phyloP scores from a whole-genome alignment of 257 asterid genomes.

The Fraxinus excelsior region DNA sequence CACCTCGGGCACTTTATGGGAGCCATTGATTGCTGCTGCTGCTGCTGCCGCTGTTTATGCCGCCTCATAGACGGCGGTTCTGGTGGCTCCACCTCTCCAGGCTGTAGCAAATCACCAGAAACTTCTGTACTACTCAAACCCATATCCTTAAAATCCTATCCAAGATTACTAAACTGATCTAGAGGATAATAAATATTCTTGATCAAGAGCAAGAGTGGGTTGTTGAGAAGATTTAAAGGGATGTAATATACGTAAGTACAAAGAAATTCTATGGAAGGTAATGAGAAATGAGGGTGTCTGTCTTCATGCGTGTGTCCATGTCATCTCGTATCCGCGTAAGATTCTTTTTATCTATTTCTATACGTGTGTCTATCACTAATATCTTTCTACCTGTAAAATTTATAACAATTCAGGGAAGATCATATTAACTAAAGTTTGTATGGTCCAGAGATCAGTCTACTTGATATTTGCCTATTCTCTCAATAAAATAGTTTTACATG shows the following conservation, averaged over 20 bases:
- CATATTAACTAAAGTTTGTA: conserved; percentile 34
- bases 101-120: conserved; percentile 20
- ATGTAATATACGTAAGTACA: conserved; percentile 9
- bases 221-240: conserved; percentile 20
- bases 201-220: conserved; percentile 5
- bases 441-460: conserved; percentile 38
- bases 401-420: conserved; percentile 38
- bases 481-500: too few relatives aligned
- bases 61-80: conserved; percentile 16
- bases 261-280: conserved; percentile 41
- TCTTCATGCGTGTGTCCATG: background rate
- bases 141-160: conserved; percentile 27
- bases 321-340: background rate
- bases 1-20: conserved; percentile 36
- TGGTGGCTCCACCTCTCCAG: conserved; percentile 22
- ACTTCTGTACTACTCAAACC: conserved; percentile 38
- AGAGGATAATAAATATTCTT: conserved; percentile 24
- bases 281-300: conserved; percentile 35
- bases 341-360: conserved; percentile 24
- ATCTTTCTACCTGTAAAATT: conserved; percentile 45
- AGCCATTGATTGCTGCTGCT: conserved; percentile 8
- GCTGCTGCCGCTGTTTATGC: conserved; percentile 16
- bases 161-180: background rate
- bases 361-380: conserved; percentile 24
- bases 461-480: conserved; percentile 22